Evolutionary conservation across 345 rosid species (phyloP), one percentile per base, ranked within the genome.

Genomic region (Hypericum androsaemum): DNA sequence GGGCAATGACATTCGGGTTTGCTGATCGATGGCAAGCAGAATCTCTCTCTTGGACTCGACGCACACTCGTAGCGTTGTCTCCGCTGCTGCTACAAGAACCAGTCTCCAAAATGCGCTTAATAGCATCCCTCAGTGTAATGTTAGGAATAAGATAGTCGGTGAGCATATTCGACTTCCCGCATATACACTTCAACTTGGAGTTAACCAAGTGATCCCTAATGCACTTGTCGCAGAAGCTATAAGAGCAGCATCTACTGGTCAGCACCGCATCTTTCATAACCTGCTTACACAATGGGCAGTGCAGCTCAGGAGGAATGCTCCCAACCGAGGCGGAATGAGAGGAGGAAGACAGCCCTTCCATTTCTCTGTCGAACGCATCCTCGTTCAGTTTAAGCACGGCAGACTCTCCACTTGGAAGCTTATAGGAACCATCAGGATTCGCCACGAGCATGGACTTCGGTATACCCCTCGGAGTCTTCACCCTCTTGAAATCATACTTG

Each of bases 181-280:
- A 44, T 6, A 7, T n/a, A 44, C 47, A 44, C 12, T 22, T 22
- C 32, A 16, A 9, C 7, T 16, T n/a, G 7, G 47, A 10, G 15
- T 7, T 44, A 12, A 9, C 15, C 47, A 44, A 44, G n/a, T 12
- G 47, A 44, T 10, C 12, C 47, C 47, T 44, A n/a, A 44, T 44
- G 47, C 47, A 44, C 7, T 16, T 16, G 7, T 44, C 47, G 47
- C 47, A 44, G 47, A 9, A 44, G 47, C 47, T 44, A 16, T 6
- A 3, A 16, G 2, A 44, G 47, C 47, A 44, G 47, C 47, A n/a
- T 12, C 12, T 44, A 6, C 15, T 44, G 3, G 12, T 16, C 7
- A 44, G 15, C 47, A 44, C 12, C 14, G 47, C 47, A 16, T 44
- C 47, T 44, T 44, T n/a, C 47, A 44, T 44, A 2, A 44, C 47